phyloP scores from a whole-genome alignment of 2,329 filamentous ascomycete species.

The Ramularia endophylla region DNA sequence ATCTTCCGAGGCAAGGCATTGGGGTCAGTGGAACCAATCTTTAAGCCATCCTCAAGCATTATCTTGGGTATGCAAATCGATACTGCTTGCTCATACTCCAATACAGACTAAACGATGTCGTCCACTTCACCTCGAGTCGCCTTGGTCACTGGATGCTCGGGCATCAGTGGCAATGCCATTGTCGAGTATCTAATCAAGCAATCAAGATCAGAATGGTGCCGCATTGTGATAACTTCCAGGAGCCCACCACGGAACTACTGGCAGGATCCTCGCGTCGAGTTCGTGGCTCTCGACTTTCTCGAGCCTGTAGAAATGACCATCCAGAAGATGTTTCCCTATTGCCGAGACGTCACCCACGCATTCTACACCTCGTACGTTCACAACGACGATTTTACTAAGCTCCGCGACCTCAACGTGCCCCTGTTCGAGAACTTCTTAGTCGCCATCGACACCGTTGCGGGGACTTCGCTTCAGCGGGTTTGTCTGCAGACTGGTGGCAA shows the following conservation, averaged over 20 bases:
- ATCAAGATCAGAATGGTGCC: no score
- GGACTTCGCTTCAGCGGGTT: conserved; percentile 22
- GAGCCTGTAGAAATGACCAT: conserved; percentile 11
- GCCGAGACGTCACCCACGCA: conserved; percentile 29
- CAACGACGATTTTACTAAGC: conserved; percentile 24
- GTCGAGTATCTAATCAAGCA: no score
- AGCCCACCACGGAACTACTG: conserved; percentile 18
- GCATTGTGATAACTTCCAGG: conserved; percentile 29
- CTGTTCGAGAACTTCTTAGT: conserved; percentile 32
- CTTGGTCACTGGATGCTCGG: no score
- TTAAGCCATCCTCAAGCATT: no score
- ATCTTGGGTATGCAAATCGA: no score
- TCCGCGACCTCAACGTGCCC: conserved; percentile 24
- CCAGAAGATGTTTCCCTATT: conserved; percentile 15
- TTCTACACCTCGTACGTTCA: conserved; percentile 34
- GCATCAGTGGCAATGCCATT: no score
- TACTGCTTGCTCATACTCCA: no score
- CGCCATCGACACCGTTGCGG: conserved; percentile 21
- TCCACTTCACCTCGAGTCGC: no score
- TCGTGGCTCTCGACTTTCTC: conserved; percentile 30
- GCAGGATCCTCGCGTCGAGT: conserved; percentile 28
- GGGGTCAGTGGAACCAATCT: no score
- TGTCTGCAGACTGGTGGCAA: conserved; percentile 14
- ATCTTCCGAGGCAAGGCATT: no score
- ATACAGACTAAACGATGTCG: no score